These are phyloP conservation scores for Hortiboletus campestris DNA, from an alignment of 768 basidiomycete genomes.

Conservation along the genomic window DNA sequence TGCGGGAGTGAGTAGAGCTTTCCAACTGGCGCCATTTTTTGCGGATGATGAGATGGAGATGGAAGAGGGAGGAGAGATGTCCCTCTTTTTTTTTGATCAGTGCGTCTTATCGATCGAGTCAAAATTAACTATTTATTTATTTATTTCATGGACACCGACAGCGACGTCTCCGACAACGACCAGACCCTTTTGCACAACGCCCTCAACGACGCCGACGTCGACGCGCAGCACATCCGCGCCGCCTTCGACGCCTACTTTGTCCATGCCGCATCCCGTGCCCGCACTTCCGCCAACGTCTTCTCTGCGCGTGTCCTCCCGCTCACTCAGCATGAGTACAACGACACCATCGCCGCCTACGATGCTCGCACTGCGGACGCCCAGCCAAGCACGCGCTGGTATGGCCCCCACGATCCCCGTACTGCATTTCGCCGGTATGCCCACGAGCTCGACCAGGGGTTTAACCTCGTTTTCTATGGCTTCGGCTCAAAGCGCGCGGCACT, in stretches of 20 bases:
- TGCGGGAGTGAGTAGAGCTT: conserved; percentile 56
- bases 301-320: conserved; percentile 72
- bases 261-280: conserved; percentile 55
- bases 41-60: conserved; percentile 25
- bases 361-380: conserved; percentile 8
- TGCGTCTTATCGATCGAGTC: conserved; percentile 31
- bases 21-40: conserved; percentile 57
- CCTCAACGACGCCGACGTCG: conserved; percentile 9
- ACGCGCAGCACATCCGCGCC: conserved; percentile 37
- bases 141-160: conserved; percentile 28
- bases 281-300: conserved; percentile 79
- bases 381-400: conserved; percentile 21
- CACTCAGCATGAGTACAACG: conserved; percentile 57
- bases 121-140: conserved; percentile 22
- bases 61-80: conserved; percentile 15
- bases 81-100: conserved; percentile 21
- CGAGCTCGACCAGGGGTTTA: conserved; percentile 84
- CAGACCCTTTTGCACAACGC: conserved; percentile 14
- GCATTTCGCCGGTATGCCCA: conserved; percentile 60
- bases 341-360: conserved; percentile 30
- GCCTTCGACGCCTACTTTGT: conserved; percentile 87
- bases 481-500: conserved; percentile 82
- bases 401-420: conserved; percentile 12
- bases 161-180: conserved; percentile 29
- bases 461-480: conserved; percentile 82